These are phyloP conservation scores for Ploettnerulaceae sp. DNA, from an alignment of 2,329 filamentous ascomycete genomes.

Conservation along the genomic window DNA sequence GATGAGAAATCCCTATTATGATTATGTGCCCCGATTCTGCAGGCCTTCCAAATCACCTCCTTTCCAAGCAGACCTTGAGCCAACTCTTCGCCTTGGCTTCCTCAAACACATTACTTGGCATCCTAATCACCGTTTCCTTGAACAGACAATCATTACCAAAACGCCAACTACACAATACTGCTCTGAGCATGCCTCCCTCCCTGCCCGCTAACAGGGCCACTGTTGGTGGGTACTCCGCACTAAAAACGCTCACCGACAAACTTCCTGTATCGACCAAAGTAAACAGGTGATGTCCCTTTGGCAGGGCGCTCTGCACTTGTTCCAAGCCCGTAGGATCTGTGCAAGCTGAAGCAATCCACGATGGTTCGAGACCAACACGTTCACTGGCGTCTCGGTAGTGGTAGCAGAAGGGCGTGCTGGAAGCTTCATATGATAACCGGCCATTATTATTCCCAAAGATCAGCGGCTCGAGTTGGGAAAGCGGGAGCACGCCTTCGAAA, in stretches of 20 bases:
- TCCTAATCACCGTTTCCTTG: constrained; percentile 6
- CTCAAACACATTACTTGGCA: constrained; percentile 2
- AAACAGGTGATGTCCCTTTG: constrained; percentile 20
- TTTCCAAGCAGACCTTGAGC: constrained; percentile 13
- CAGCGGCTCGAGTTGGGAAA: neutral
- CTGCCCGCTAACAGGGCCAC: constrained; percentile 33
- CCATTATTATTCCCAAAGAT: constrained; percentile 22
- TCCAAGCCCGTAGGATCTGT: constrained; percentile 8
- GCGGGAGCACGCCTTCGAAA: constrained; percentile 21
- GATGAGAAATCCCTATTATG: neutral
- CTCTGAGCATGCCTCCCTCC: constrained; percentile 35
- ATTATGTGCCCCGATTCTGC: no score
- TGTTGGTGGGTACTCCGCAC: constrained; percentile 31
- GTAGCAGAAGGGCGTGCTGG: constrained; percentile 1
- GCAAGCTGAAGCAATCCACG: constrained; percentile 1
- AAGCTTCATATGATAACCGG: constrained; percentile 16
- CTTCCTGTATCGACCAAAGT: constrained; percentile 33
- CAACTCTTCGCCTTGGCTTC: constrained; percentile 10
- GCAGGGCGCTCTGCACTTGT: constrained; percentile 18
- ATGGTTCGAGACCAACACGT: constrained; percentile 1
- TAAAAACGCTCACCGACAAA: constrained; percentile 32
- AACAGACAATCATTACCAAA: constrained; percentile 6
- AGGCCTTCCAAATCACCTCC: neutral
- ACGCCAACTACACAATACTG: constrained; percentile 37
- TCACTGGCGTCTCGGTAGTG: neutral